Base-by-base conservation (phyloP, 371 early-diverging fungal genomes). In the Funneliformis caledonium region DNA sequence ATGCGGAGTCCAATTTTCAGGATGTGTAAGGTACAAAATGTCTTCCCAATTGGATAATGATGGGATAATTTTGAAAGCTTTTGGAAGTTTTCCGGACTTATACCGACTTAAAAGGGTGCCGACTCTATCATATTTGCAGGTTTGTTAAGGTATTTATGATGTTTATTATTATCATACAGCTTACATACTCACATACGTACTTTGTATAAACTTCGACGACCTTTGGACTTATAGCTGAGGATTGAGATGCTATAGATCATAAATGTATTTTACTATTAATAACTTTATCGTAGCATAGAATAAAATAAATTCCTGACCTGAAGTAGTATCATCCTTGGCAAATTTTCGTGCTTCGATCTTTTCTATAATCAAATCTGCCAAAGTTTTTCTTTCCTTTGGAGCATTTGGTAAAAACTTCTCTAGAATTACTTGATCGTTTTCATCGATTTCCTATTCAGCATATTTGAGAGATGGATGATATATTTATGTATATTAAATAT, bases 61-160 rank as follows among this genome's bases (percentile, higher is more conserved):
- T 10, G 99, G 98, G 73, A 98, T 96, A 81, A 99, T 96, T 88
- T 99, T 99, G 93, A 99, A 99, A 19, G 98, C 96, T 85, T 98
- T 98, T 81, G 99, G 99, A 76, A 98, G 88, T 83, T 94, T 95
- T 56, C 99, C 99, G 26, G 97, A 96, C 83, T 94, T 96, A 91
- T 98, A 98, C 37, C 98, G 92, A 75, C 92, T 91, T 72, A 99
- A 85, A 77, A 98, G 85, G 73, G 93, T 85, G 8, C 98, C 99
- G 68, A 99, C 97, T 82, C 92, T 92, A 70, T 52, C 11, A 16
- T 56, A 19, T 2, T 33, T 48, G n/a, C 43, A 47, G 12, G 1
- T 45, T 72, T 19, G 33, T 33, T 64, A 64, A 31, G 12, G 26
- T 4, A 8, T 72, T 31, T 7, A n/a, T 33, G 31, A 52, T 31